Base-by-base conservation (phyloP, 768 basidiomycete genomes). In the Tulasnella sp. region DNA sequence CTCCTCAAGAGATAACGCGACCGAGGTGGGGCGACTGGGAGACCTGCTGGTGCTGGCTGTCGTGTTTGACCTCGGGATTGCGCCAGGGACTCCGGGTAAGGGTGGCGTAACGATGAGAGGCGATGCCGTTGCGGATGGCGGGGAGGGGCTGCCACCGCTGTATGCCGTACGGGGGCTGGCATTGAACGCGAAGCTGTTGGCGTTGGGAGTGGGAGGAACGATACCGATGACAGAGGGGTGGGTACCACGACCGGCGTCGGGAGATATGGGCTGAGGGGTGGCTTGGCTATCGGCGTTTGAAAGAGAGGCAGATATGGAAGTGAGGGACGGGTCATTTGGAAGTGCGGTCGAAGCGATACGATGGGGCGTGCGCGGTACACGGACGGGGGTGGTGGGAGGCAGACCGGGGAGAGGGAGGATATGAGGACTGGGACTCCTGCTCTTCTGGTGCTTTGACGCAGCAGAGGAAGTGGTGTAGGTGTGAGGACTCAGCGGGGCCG, bases 151-250 rank as follows among this genome's bases (percentile, higher is more conserved):
- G 5, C 27, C 40, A 8, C 19, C 31, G 9, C 9, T 25, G 35
- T 21, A 35, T 5, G 50, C n/a, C 27, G 27, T 29, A 29, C 25
- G 19, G 14, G 17, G 8, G 32, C 37, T 23, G 17, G 39, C 21
- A 54, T 21, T 40, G 31, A 57, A 57, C 27, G 27, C 40, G 29
- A 45, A 57, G 8, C 29, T 32, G 43, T 57, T 57, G 6, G 55
- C 42, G 31, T 57, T 57, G 19, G 55, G 55, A 27, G 55, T 57
- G 6, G 55, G 55, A 21, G 55, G 55, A 4, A 57, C 55, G n/a
- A 45, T 36, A 23, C 34, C 55, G 46, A 57, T 57, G 43, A 57
- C 55, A 42, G 27, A 23, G 12, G 54, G 43, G 8, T 37, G 27
- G n/a, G 41, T 19, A 7, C 29, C 54, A 14, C 43, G 48, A 27